These are phyloP conservation scores for Beta corolliflora DNA, from an alignment of 179 eudicot genomes.

Conservation along the genomic window DNA sequence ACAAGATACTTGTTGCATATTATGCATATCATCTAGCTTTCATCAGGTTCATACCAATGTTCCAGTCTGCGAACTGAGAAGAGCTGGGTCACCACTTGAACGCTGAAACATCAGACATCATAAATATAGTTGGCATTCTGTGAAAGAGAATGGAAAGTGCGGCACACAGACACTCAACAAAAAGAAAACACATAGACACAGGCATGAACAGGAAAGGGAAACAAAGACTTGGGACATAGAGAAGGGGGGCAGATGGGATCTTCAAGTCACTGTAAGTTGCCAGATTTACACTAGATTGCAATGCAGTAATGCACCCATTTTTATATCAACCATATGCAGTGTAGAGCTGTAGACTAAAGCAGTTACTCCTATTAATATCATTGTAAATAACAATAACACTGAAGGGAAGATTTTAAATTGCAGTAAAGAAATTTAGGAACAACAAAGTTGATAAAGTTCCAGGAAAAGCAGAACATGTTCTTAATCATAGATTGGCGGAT, in stretches of 20 bases:
- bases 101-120: conserved; percentile 51
- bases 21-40: background rate
- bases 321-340: too few relatives aligned
- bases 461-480: too few relatives aligned
- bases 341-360: too few relatives aligned
- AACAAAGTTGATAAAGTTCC: too few relatives aligned
- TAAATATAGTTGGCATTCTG: background rate
- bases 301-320: background rate
- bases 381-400: too few relatives aligned
- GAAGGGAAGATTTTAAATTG: too few relatives aligned
- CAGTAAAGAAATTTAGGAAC: too few relatives aligned
- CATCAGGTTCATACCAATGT: conserved; percentile 61
- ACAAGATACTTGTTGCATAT: background rate
- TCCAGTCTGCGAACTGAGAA: conserved; percentile 72
- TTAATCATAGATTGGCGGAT: too few relatives aligned
- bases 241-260: background rate
- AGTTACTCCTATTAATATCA: too few relatives aligned
- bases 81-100: conserved; percentile 57
- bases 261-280: background rate
- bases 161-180: background rate
- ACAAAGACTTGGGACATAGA: background rate
- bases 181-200: too few relatives aligned
- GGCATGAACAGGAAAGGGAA: background rate
- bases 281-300: background rate
- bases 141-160: background rate